Evolutionary conservation across 2,329 filamentous ascomycete genomes (phyloP).

Genomic region (Furcasterigmium furcatum): DNA sequence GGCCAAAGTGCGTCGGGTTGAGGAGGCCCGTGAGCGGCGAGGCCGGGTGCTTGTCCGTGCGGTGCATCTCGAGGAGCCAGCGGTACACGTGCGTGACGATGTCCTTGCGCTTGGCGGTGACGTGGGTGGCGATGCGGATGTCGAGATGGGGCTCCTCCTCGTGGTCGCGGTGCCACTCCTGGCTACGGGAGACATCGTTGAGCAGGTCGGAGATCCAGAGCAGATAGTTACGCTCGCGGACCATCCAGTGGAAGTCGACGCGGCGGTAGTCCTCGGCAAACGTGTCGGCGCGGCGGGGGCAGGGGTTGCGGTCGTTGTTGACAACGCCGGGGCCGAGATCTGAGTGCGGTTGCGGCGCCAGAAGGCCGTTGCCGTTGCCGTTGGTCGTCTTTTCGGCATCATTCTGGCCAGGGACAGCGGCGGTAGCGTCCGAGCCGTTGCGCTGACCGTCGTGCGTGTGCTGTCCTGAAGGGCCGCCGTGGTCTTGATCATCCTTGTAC

Average conservation of each 20-base stretch:
- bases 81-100: constrained; percentile 53
- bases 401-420: background rate
- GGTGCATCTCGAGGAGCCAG: constrained; percentile 53
- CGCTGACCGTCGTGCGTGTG: constrained; percentile 5
- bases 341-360: background rate
- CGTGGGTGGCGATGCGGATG: constrained; percentile 52
- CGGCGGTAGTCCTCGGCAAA: constrained; percentile 39
- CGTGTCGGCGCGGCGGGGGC: constrained; percentile 12
- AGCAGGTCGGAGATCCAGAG: constrained; percentile 56
- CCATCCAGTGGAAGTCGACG: constrained; percentile 59
- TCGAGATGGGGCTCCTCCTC: constrained; percentile 36
- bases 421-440: constrained; percentile 12
- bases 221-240: constrained; percentile 52
- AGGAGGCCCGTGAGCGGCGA: constrained; percentile 51
- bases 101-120: constrained; percentile 50
- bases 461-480: constrained; percentile 17
- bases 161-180: constrained; percentile 31
- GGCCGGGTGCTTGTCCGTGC: constrained; percentile 45
- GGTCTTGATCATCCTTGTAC: constrained; percentile 34
- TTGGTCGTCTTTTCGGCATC: background rate
- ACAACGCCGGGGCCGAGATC: constrained; percentile 7
- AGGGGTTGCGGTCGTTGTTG: constrained; percentile 8
- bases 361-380: background rate
- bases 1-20: constrained; percentile 50
- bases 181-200: constrained; percentile 40